Percentiles rank a stretch among this genome's conserved stretches.
phyloP scores from a whole-genome alignment of 805 yeast species.

The Candida coleopterorum region DNA sequence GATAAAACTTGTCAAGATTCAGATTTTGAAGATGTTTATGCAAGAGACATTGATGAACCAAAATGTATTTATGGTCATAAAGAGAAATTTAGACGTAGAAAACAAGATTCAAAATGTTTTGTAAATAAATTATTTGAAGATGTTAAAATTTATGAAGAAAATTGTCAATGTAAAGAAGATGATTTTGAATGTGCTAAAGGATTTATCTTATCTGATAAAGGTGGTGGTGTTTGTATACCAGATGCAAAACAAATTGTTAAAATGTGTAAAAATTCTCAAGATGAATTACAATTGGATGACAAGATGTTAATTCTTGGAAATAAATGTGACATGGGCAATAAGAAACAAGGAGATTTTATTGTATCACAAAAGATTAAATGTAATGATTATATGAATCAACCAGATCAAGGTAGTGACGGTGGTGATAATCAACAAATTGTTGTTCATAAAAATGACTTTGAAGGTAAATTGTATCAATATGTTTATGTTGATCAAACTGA shows the following conservation, averaged over 20 bases:
- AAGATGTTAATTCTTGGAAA: slow-evolving; percentile 43
- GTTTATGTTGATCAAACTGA: slow-evolving; percentile 54
- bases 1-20: slow-evolving; percentile 33
- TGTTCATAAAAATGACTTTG: slow-evolving; percentile 40
- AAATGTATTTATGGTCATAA: slow-evolving; percentile 66
- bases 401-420: slow-evolving; percentile 10
- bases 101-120: slow-evolving; percentile 59
- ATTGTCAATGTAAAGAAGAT: slow-evolving; percentile 57
- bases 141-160: slow-evolving; percentile 43
- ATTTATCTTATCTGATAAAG: slow-evolving; percentile 21
- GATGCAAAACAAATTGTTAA: slow-evolving; percentile 18
- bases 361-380: slow-evolving; percentile 32
- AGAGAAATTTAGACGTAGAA: slow-evolving; percentile 61
- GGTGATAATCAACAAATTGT: slow-evolving; percentile 23
- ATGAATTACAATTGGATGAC: slow-evolving; percentile 28
- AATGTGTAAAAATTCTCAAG: slow-evolving; percentile 20
- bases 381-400: slow-evolving; percentile 17
- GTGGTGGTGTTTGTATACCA: slow-evolving; percentile 45
- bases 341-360: slow-evolving; percentile 19
- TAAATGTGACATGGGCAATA: slow-evolving; percentile 32
- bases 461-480: slow-evolving; percentile 51
- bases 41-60: slow-evolving; percentile 40
- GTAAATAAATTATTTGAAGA: slow-evolving; percentile 46
- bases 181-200: slow-evolving; percentile 73
- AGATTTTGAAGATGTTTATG: slow-evolving; percentile 66